Evolutionary conservation across 768 basidiomycete genomes (phyloP), one percentile per base, ranked within the genome.

Genomic region (Phlegmacium glaucopus): DNA sequence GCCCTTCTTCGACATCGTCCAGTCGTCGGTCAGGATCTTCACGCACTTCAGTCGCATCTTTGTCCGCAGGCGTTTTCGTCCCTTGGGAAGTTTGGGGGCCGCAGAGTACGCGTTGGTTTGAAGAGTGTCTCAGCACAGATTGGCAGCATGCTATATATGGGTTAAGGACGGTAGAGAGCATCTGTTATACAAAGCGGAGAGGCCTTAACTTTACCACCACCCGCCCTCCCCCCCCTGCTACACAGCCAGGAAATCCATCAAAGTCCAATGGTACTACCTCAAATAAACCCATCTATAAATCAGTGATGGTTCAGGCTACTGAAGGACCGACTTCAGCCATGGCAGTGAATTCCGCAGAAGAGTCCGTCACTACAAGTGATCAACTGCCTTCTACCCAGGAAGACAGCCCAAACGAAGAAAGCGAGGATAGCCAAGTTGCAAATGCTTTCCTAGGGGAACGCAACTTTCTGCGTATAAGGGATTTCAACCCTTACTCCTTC

Each of bases 131-230:
- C 36, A 73, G 67, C 55, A 76, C 74, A 5, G 76, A 81, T 54
- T 79, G 77, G 78, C 76, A 80, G 57, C 74, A 78, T 52, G 74
- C 77, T 15, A 66, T 78, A 25, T 76, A 76, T 53, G 79, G 79
- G 6, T 61, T 75, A 47, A 64, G 77, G 17, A 74, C 78, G 6
- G 70, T 75, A 8, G 79, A 78, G 50, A 74, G 70, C 51, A 61
- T 77, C 9, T 54, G 57, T 45, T 44, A 17, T 8, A 4, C 12
- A 4, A 16, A 17, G 12, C 11, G 17, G 16, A 4, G n/a, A 11
- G 39, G 17, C 6, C n/a, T 5, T 12, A 11, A 6, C 16, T 9
- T 26, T 25, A 22, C 32, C 44, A 18, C 15, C 1, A 18, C n/a
- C 18, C 2, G 10, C 13, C 13, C 30, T 10, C 44, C 28, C 18